phyloP scores from a whole-genome alignment of 1,284 basidiomycete genomes.

The Ganoderma multipileum region DNA sequence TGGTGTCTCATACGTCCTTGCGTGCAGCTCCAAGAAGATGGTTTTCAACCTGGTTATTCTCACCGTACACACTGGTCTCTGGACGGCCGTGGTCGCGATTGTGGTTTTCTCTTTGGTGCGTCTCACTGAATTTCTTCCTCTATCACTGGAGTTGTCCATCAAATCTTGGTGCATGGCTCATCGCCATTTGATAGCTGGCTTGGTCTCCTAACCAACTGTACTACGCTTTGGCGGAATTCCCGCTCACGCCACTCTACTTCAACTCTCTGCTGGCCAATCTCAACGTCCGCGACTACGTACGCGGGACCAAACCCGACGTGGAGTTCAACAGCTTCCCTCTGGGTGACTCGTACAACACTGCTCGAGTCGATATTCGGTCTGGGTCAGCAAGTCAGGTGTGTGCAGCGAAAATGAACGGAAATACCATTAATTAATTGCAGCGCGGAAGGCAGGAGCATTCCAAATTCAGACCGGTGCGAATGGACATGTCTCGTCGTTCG shows the following conservation, averaged over 20 bases:
- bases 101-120: neutral
- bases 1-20: neutral
- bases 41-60: neutral
- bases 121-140: neutral
- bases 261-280: constrained; percentile 11
- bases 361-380: no score
- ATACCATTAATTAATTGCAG: no score
- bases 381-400: no score
- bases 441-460: no score
- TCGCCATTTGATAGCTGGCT: no score
- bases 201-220: neutral
- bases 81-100: neutral
- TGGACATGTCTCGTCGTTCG: no score
- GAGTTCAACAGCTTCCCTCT: neutral
- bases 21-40: neutral
- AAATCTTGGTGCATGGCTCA: no score
- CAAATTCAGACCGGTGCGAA: no score
- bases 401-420: no score
- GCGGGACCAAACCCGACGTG: neutral
- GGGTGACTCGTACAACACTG: neutral
- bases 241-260: constrained; percentile 4
- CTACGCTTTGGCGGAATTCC: constrained; percentile 5
- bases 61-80: neutral
- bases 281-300: constrained; percentile 4
- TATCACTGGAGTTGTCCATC: no score